Evolutionary conservation across 495 filamentous ascomycete species (phyloP).

Genomic region (Aspergillus saccharolyticus): DNA sequence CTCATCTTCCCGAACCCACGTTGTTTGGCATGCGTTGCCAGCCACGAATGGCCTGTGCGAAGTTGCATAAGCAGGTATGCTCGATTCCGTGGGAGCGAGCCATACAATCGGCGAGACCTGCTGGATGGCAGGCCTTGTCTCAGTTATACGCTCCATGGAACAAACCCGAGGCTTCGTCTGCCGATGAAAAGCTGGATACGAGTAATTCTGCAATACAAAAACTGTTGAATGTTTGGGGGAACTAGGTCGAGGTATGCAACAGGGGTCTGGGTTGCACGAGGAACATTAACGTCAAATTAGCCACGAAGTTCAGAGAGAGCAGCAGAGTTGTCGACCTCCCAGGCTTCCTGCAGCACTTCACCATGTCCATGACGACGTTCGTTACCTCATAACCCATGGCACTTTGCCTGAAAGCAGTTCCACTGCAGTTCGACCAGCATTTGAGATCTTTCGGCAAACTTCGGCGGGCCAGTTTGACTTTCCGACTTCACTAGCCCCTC

Average conservation of each 20-base stretch:
- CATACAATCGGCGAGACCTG: too few relatives aligned
- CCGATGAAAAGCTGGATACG: neutral
- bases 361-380: conserved; percentile 27
- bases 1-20: too few relatives aligned
- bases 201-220: neutral
- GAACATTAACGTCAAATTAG: conserved; percentile 63
- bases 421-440: neutral
- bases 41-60: too few relatives aligned
- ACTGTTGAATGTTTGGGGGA: neutral
- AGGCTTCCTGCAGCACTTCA: conserved; percentile 30
- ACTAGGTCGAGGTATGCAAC: neutral
- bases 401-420: neutral
- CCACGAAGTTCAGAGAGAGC: conserved; percentile 55
- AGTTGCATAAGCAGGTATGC: too few relatives aligned
- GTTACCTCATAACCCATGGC: neutral
- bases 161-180: neutral
- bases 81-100: too few relatives aligned
- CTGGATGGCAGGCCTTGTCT: conserved; percentile 3
- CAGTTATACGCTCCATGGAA: conserved; percentile 14
- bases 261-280: conserved; percentile 46
- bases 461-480: neutral
- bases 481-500: neutral
- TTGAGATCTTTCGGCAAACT: neutral
- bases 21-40: too few relatives aligned
- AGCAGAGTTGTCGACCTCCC: conserved; percentile 45